Evolutionary conservation across 345 rosid genomes (phyloP), one percentile per base, ranked within the genome.

Genomic region (Fremontodendron californicum): DNA sequence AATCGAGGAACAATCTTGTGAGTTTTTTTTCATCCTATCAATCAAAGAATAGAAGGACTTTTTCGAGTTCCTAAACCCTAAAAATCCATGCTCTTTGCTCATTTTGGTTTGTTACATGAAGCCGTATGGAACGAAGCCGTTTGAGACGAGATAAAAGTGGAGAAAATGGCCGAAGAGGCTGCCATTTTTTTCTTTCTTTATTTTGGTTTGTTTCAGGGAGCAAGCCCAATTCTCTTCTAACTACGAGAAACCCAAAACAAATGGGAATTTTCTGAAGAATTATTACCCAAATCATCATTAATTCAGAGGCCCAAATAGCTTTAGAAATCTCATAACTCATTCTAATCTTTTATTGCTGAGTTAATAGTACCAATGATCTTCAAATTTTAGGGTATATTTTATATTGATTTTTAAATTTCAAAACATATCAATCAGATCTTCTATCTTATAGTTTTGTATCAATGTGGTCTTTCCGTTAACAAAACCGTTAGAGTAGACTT

Each of bases 51-150:
- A 37, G 69, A 85, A 83, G 0, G 84, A 85, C 12, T 16, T 76
- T 45, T 66, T 79, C 48, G 88, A 80, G 75, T 85, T 83, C 75
- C 88, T 81, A 33, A 85, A 85, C 57, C 88, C 88, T 45, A 83
- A 65, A 39, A 85, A 85, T 21, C 88, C 88, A 60, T 81, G 74
- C 77, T 81, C 83, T 72, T 81, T 85, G 74, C 86, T n/a, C n/a
- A n/a, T n/a, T n/a, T n/a, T n/a, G n/a, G n/a, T n/a, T n/a, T n/a
- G n/a, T n/a, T n/a, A n/a, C n/a, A n/a, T n/a, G n/a, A n/a, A n/a
- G n/a, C n/a, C n/a, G n/a, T n/a, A n/a, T n/a, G 46, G 29, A 77
- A 54, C 52, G 93, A 68, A 78, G 83, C 49, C 73, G 90, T 55
- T 27, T 85, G 79, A 18, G 85, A 74, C 65, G 86, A 82, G 69